These are phyloP conservation scores for Hypericum androsaemum DNA, from an alignment of 345 rosid species.

Conservation along the genomic window DNA sequence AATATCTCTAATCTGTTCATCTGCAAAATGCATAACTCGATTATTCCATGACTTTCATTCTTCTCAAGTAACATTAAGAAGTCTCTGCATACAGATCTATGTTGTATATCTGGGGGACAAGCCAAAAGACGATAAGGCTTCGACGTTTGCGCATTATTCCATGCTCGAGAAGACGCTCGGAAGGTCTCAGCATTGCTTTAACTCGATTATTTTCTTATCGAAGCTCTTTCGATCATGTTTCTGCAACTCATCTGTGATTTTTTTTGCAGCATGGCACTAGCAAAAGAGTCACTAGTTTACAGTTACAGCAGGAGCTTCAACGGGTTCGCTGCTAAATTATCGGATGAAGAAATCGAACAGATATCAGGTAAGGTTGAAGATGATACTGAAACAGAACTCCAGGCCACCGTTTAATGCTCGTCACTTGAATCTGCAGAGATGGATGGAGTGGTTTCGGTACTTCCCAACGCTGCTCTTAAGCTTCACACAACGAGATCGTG, in stretches of 20 bases:
- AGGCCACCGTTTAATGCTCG: background rate
- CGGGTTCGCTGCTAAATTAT: constrained; percentile 35
- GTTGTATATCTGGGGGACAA: constrained; percentile 33
- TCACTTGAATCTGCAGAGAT: background rate
- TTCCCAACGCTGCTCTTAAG: background rate
- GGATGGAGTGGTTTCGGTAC: constrained; percentile 3
- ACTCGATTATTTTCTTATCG: too few relatives aligned
- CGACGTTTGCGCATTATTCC: constrained; percentile 16
- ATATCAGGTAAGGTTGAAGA: constrained; percentile 23
- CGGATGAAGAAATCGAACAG: constrained; percentile 25
- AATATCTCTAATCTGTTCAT: too few relatives aligned
- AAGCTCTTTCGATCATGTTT: too few relatives aligned
- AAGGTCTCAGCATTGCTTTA: constrained; percentile 15
- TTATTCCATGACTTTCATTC: too few relatives aligned
- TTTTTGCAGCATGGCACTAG: constrained; percentile 18
- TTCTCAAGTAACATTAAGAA: too few relatives aligned
- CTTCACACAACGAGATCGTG: constrained; percentile 9
- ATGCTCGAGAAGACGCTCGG: constrained; percentile 26
- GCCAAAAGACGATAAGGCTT: constrained; percentile 16
- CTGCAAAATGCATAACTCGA: too few relatives aligned
- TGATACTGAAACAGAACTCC: too few relatives aligned
- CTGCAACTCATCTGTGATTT: background rate
- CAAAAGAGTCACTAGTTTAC: constrained; percentile 23
- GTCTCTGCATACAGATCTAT: constrained; percentile 15
- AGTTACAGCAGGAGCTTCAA: constrained; percentile 34